phyloP scores from a whole-genome alignment of 306 rosid species.

The Cucumis hystrix region DNA sequence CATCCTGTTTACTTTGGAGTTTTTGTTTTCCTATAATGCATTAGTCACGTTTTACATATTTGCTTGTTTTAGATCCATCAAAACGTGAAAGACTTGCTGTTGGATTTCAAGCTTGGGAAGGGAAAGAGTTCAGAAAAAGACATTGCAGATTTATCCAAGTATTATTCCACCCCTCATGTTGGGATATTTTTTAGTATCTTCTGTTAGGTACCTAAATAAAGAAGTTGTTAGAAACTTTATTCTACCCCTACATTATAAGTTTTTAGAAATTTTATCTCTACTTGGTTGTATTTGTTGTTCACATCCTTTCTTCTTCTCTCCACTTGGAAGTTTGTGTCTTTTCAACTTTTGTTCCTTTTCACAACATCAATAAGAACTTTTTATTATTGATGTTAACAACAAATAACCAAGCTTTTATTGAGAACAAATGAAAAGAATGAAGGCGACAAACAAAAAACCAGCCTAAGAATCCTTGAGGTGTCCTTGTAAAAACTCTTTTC shows the following conservation, averaged over 20 bases:
- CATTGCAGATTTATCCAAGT: conserved; percentile 42
- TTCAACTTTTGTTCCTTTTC: too few species aligned
- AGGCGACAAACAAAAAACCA: neutral
- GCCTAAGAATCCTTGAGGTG: neutral
- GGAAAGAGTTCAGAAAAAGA: conserved; percentile 35
- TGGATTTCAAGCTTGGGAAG: conserved; percentile 30
- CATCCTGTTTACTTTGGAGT: neutral
- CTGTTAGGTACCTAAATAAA: too few species aligned
- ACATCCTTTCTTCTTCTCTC: too few species aligned
- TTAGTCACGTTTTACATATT: neutral
- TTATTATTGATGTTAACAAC: too few species aligned
- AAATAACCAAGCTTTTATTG: neutral
- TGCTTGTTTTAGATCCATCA: conserved; percentile 43
- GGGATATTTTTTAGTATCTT: neutral
- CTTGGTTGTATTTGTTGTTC: too few species aligned
- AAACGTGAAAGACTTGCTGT: conserved; percentile 47
- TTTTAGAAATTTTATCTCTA: too few species aligned
- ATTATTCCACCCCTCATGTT: conserved; percentile 12
- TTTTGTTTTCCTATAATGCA: neutral
- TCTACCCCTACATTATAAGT: too few species aligned
- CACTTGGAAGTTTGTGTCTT: too few species aligned
- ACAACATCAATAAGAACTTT: too few species aligned
- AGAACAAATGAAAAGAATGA: neutral
- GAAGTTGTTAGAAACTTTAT: too few species aligned
- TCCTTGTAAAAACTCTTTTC: neutral